Base-by-base conservation (phyloP, 2,329 filamentous ascomycete genomes). In the Neoascochyta sp. region DNA sequence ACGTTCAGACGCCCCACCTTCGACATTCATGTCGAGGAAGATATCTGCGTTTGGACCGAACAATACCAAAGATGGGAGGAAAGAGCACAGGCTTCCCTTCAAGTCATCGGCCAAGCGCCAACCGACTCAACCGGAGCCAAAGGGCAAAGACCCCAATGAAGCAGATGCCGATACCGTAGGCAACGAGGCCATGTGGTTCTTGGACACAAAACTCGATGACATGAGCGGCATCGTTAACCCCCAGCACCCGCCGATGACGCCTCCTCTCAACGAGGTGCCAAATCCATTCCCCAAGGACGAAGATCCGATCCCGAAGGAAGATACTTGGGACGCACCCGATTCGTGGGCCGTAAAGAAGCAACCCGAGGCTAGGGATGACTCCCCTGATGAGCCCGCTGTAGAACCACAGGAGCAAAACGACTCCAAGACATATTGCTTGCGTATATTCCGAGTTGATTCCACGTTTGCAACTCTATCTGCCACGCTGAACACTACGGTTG, bases 381-480 rank as follows among this genome's bases (percentile, higher is more conserved):
- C 87, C 34, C 68, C 76, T 9, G 83, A 88, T 41, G 83, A 90
- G 32, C 69, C 74, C 16, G 80, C 78, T 25, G 75, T 77, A 28
- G 74, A 78, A n/a, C 72, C 78, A 5, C 76, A 78, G 27, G 76
- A 81, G 2, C 84, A 90, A 24, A 83, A 90, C 58, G 85, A 86
- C 54, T 73, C 77, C 16, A 73, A 76, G 10, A 80, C 83, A 17
- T 95, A 90, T 62, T 96, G 89, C 60, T 92, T 98, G 56, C 86
- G 92, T 18, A 86, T 98, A 20, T 98, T 98, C 69, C 82, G 89
- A 38, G 83, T 84, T 7, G 90, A 98, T 59, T 87, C 84, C 15
- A 95, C 92, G 0, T 98, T 96, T 66, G 86, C 88, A 5, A 95
- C 92, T 0, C 75, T 98, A 27, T 90, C 88, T 16, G 82, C 90